Conservation (phyloP, 1,139 yeast genomes). For the Pichia sp. region DNA sequence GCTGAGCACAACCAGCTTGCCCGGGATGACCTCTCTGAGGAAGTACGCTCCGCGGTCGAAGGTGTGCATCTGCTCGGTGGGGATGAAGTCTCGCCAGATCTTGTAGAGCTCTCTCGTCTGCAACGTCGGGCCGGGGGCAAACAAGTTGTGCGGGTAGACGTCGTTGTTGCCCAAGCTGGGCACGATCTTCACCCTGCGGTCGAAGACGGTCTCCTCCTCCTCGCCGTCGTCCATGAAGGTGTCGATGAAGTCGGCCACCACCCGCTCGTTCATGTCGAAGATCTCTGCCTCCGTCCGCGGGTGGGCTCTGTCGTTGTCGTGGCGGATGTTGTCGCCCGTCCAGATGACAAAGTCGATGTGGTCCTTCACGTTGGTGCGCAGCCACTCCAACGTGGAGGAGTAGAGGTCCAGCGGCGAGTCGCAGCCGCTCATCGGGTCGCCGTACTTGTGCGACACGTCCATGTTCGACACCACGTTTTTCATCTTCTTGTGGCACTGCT, state of each 20-base stretch:
- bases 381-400: constrained; percentile 64
- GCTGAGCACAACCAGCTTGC: constrained; percentile 69
- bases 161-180: constrained; percentile 84
- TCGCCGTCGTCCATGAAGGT: constrained; percentile 46
- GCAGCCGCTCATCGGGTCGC: constrained; percentile 73
- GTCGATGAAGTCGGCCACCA: constrained; percentile 50
- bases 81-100: constrained; percentile 72
- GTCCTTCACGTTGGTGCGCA: constrained; percentile 57
- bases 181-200: constrained; percentile 42
- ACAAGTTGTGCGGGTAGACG: constrained; percentile 82
- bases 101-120: constrained; percentile 73
- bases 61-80: constrained; percentile 69
- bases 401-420: constrained; percentile 62
- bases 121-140: constrained; percentile 78
- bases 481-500: constrained; percentile 55
- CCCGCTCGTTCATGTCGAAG: constrained; percentile 59
- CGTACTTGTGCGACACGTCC: constrained; percentile 54
- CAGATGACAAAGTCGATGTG: constrained; percentile 81
- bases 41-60: constrained; percentile 74
- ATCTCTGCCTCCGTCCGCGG: constrained; percentile 74
- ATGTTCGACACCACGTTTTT: constrained; percentile 16
- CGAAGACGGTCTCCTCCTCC: constrained; percentile 41
- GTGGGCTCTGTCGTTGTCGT: constrained; percentile 68
- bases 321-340: constrained; percentile 89
- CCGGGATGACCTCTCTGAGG: constrained; percentile 72